These are phyloP conservation scores for Lactarius quietus DNA, from an alignment of 768 basidiomycete species.

Conservation along the genomic window DNA sequence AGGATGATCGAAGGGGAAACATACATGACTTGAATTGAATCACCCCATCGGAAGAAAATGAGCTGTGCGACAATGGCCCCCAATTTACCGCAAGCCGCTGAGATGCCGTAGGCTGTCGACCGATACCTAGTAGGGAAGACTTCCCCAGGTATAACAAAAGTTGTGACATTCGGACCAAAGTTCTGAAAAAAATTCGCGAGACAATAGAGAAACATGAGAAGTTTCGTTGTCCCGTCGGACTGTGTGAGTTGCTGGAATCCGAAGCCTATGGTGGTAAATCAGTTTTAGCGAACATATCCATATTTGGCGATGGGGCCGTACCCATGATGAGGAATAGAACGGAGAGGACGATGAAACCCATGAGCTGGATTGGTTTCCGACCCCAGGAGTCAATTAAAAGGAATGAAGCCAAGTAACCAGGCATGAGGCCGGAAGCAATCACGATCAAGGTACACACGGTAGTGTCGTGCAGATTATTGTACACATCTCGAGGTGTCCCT, in stretches of 20 bases:
- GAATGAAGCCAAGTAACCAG: slow-evolving; percentile 68
- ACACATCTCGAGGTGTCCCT: slow-evolving; percentile 36
- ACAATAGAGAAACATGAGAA: slow-evolving; percentile 40
- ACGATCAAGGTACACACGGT: slow-evolving; percentile 73
- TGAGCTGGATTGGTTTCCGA: slow-evolving; percentile 75
- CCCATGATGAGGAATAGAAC: slow-evolving; percentile 67
- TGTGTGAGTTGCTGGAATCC: slow-evolving; percentile 31
- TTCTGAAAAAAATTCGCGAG: slow-evolving; percentile 44
- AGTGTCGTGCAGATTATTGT: slow-evolving; percentile 56
- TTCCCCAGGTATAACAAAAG: slow-evolving; percentile 44
- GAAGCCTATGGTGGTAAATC: slow-evolving; percentile 27
- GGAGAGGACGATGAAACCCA: slow-evolving; percentile 70
- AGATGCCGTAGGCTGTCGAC: slow-evolving; percentile 43
- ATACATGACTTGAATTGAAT: slow-evolving; percentile 36
- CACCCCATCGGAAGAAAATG: slow-evolving; percentile 29
- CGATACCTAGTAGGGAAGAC: slow-evolving; percentile 46
- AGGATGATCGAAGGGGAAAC: slow-evolving; percentile 23
- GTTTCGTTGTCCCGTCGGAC: slow-evolving; percentile 29
- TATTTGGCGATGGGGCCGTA: slow-evolving; percentile 32
- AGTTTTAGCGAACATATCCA: background rate
- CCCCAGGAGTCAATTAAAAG: slow-evolving; percentile 75
- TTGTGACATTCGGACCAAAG: slow-evolving; percentile 44
- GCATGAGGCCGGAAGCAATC: slow-evolving; percentile 72
- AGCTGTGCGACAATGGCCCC: slow-evolving; percentile 43
- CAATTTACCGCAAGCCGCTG: slow-evolving; percentile 43